These are phyloP conservation scores for Phycomyces blakesleeanus DNA, from an alignment of 192 early-diverging fungal genomes.

Conservation along the genomic window DNA sequence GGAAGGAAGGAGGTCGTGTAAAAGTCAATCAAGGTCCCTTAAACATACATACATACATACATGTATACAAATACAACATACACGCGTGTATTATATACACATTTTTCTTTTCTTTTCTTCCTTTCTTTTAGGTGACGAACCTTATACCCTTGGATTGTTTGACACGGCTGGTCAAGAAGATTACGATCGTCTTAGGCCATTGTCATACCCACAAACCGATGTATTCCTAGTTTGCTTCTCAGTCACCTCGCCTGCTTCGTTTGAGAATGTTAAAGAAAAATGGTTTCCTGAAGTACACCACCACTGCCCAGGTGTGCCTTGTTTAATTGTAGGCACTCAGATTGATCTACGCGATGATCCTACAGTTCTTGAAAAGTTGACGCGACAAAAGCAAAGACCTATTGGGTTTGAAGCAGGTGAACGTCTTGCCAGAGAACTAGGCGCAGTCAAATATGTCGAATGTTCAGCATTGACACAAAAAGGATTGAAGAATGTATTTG, in stretches of 20 bases:
- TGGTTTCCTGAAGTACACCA: constrained; percentile 95
- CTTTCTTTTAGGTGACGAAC: constrained; percentile 63
- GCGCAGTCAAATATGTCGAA: constrained; percentile 90
- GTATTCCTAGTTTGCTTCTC: constrained; percentile 93
- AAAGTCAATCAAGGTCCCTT: too few relatives aligned
- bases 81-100: too few relatives aligned
- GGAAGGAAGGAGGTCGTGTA: too few relatives aligned
- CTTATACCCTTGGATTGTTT: constrained; percentile 90
- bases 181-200: constrained; percentile 87
- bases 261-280: constrained; percentile 92
- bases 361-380: constrained; percentile 69
- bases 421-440: constrained; percentile 74
- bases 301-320: constrained; percentile 93
- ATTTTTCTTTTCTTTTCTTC: background rate
- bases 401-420: constrained; percentile 76
- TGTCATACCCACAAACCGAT: constrained; percentile 93
- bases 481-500: constrained; percentile 87
- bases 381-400: constrained; percentile 77
- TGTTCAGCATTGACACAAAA: constrained; percentile 88
- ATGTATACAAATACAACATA: too few relatives aligned
- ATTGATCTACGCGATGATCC: constrained; percentile 84
- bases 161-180: constrained; percentile 95
- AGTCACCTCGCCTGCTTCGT: constrained; percentile 84
- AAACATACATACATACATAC: too few relatives aligned
- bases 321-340: constrained; percentile 86